Base-by-base conservation (phyloP, 2,329 filamentous ascomycete genomes). In the Stagonosporopsis cucurbitacearum region DNA sequence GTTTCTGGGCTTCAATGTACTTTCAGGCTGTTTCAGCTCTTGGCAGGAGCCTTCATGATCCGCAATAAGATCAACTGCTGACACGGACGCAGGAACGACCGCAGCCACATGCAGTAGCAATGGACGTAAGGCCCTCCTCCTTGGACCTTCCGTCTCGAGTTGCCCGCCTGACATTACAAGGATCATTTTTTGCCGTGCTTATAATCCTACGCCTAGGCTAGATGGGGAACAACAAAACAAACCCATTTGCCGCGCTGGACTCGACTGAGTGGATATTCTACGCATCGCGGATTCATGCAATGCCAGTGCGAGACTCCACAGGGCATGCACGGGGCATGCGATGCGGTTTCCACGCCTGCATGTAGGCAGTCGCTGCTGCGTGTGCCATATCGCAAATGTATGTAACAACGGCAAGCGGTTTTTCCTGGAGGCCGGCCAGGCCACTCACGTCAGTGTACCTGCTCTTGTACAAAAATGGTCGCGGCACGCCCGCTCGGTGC, bases 21-120 rank as follows among this genome's bases (percentile, higher is more conserved):
- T 7, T 32, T 48, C 48, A 51, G 42, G 36, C 47, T 48, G 37
- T 41, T 41, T 37, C 47, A 36, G 19, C 35, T 47, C 47, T 56
- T 51, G 43, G 53, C 48, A 51, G 40, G 42, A 40, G 35, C 50
- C 42, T 36, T 46, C 42, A 41, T 40, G 45, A 56, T 56, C 37
- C 32, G 26, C 36, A 28, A 39, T 26, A 7, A 39, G 6, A 37
- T n/a, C 47, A 47, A 19, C 43, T 43, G 47, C 42, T 56, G 42
- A 56, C 47, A 32, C 30, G 17, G 17, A 37, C 17, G 35, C 35
- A 56, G 47, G 47, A 56, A 51, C 20, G 32, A 46, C 22, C 36
- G 32, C 37, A 33, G 23, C 47, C 36, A 33, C 28, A 30, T 43
- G 23, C 43, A 39, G 53, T 51, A 43, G 15, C 20, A 47, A 51